Percentiles rank a stretch among this genome's conserved stretches.
Evolutionary conservation across 768 basidiomycete species (phyloP).

Genomic region (Pleurotus salmoneostramineus): DNA sequence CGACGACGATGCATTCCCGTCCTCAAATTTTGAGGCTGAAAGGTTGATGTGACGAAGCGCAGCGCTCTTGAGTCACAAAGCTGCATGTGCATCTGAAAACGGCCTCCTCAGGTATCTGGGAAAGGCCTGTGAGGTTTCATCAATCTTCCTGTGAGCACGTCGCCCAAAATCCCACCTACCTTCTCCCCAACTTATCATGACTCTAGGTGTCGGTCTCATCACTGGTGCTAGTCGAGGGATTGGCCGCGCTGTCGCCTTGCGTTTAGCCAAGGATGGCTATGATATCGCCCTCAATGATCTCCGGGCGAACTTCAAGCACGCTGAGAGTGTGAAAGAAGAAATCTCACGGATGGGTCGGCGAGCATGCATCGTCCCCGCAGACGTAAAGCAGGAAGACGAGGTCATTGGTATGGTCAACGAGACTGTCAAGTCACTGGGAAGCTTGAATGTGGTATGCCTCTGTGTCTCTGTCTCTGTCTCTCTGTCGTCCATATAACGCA

Average conservation of each 20-base stretch:
- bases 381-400: constrained; percentile 30
- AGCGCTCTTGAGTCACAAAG: no score
- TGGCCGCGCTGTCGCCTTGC: constrained; percentile 40
- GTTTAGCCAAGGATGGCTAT: constrained; percentile 41
- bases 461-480: background rate
- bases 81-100: no score
- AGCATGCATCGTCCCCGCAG: constrained; percentile 19
- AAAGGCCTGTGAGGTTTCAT: no score
- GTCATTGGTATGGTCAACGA: constrained; percentile 29
- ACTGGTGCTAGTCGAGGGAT: constrained; percentile 46
- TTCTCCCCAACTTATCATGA: background rate
- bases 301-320: constrained; percentile 1
- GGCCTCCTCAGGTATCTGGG: no score
- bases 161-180: no score
- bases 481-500: background rate
- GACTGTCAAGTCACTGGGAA: constrained; percentile 30
- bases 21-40: no score
- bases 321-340: constrained; percentile 16
- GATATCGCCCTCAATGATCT: constrained; percentile 40
- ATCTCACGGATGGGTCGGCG: constrained; percentile 17
- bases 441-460: constrained; percentile 17
- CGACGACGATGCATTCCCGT: no score
- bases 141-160: no score
- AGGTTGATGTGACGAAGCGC: no score
- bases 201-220: constrained; percentile 29